These are phyloP conservation scores for Triticum aestivum DNA, from an alignment of 176 grass and related monocot genomes.

Conservation along the genomic window DNA sequence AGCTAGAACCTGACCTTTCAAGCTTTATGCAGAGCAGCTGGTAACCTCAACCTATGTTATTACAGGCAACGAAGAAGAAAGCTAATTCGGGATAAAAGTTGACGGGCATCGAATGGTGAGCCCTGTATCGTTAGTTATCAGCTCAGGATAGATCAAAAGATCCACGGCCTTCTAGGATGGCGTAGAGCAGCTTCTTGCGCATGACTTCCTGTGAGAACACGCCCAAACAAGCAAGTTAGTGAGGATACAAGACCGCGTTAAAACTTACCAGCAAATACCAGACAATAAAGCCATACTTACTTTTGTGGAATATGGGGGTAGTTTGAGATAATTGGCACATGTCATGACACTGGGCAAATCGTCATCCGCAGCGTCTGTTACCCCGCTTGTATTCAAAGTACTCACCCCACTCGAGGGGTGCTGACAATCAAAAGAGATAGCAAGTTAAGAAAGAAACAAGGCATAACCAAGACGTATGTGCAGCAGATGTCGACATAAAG, in stretches of 20 bases:
- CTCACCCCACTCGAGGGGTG: slow-evolving; percentile 58
- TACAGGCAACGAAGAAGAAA: slow-evolving; percentile 35
- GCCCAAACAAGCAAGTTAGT: not conserved
- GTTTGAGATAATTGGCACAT: slow-evolving; percentile 91
- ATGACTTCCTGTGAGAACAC: slow-evolving; percentile 60
- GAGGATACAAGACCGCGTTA: not conserved
- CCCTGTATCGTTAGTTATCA: slow-evolving; percentile 47
- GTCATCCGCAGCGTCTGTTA: slow-evolving; percentile 62
- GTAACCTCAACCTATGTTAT: slow-evolving; percentile 35
- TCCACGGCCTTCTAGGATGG: slow-evolving; percentile 88
- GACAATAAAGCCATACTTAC: slow-evolving; percentile 43
- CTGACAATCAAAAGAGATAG: slow-evolving; percentile 37
- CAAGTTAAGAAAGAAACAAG: slow-evolving; percentile 16
- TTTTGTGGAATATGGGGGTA: slow-evolving; percentile 87
- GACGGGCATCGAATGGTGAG: slow-evolving; percentile 17
- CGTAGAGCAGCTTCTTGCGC: slow-evolving; percentile 85
- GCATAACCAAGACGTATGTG: not conserved
- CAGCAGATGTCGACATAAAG: not conserved
- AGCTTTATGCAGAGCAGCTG: not conserved
- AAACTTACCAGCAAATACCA: not conserved
- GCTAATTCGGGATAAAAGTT: slow-evolving; percentile 38
- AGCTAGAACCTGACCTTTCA: not conserved
- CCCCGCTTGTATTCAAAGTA: slow-evolving; percentile 52
- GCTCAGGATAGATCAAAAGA: slow-evolving; percentile 91
- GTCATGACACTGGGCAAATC: slow-evolving; percentile 98